Percentiles rank a stretch among this genome's conserved stretches.
phyloP scores from a whole-genome alignment of 805 yeast genomes.

The Candida xiaguanensis region DNA sequence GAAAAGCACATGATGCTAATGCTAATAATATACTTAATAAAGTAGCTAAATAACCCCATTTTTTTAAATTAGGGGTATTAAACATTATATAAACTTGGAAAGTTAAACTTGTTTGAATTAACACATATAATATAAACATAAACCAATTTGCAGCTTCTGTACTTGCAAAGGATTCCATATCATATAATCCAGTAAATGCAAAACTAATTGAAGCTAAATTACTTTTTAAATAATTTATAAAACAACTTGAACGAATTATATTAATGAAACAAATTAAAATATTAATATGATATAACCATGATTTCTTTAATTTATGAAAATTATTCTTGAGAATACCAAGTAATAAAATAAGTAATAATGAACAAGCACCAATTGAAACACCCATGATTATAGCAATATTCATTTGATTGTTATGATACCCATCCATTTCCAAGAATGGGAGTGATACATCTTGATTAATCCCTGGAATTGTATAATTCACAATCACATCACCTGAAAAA shows the following conservation, averaged over 20 bases:
- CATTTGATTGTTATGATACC: not conserved
- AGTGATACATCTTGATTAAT: conserved; percentile 1
- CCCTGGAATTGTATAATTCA: conserved; percentile 7
- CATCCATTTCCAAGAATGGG: conserved; percentile 9
- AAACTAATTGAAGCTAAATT: conserved; percentile 49
- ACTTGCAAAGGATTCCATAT: conserved; percentile 37
- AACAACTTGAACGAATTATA: conserved; percentile 59
- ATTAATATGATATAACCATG: conserved; percentile 62
- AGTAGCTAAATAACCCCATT: conserved; percentile 38
- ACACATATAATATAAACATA: conserved; percentile 54
- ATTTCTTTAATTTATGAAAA: conserved; percentile 3
- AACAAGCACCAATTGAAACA: conserved; percentile 12
- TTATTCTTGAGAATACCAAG: conserved; percentile 6
- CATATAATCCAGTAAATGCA: conserved; percentile 27
- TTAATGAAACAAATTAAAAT: conserved; percentile 54
- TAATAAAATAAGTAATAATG: conserved; percentile 7
- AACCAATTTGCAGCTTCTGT: conserved; percentile 62
- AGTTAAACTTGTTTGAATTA: conserved; percentile 62
- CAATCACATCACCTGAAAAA: conserved; percentile 7
- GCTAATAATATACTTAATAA: conserved; percentile 25
- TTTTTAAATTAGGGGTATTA: conserved; percentile 49
- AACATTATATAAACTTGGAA: conserved; percentile 74
- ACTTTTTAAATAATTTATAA: conserved; percentile 51
- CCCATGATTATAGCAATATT: conserved; percentile 8
- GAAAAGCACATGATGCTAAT: conserved; percentile 51